Percentiles rank a stretch among this genome's conserved stretches.
These are phyloP conservation scores for Pharnaceum exiguum DNA, from an alignment of 148 eudicot species.

Conservation along the genomic window DNA sequence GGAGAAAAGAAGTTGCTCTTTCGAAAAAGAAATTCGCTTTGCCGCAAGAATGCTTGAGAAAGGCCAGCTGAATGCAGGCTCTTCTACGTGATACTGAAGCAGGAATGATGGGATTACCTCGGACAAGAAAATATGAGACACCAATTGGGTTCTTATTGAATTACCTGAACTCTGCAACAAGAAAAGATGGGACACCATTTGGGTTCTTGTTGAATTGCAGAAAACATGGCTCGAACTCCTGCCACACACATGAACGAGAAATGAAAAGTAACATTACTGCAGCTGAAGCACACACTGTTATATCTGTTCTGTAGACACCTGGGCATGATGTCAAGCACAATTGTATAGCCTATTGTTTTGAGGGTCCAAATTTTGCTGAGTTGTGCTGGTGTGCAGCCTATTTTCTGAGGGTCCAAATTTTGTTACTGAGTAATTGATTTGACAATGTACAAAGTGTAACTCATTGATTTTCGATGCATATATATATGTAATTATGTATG, in stretches of 20 bases:
- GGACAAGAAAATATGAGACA: background rate
- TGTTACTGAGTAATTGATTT: background rate
- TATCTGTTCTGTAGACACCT: background rate
- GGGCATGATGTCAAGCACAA: background rate
- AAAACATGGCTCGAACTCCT: background rate
- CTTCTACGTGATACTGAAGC: background rate
- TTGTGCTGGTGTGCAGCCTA: too few relatives aligned
- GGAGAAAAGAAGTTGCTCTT: constrained; percentile 44
- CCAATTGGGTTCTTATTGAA: background rate
- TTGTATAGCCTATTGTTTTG: background rate
- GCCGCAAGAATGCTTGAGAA: constrained; percentile 45
- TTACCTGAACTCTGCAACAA: background rate
- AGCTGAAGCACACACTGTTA: background rate
- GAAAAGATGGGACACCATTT: background rate
- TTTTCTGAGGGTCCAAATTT: background rate
- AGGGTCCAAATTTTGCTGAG: background rate
- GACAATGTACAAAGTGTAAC: too few relatives aligned
- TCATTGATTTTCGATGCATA: too few relatives aligned
- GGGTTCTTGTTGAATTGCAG: background rate
- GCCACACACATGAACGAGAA: background rate
- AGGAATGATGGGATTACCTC: too few relatives aligned
- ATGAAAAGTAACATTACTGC: background rate
- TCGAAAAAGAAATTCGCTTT: constrained; percentile 41
- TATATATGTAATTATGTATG: too few relatives aligned
- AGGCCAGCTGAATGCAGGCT: constrained; percentile 7